Base-by-base conservation (phyloP, 495 filamentous ascomycete genomes). In the Penicillium paradoxum region DNA sequence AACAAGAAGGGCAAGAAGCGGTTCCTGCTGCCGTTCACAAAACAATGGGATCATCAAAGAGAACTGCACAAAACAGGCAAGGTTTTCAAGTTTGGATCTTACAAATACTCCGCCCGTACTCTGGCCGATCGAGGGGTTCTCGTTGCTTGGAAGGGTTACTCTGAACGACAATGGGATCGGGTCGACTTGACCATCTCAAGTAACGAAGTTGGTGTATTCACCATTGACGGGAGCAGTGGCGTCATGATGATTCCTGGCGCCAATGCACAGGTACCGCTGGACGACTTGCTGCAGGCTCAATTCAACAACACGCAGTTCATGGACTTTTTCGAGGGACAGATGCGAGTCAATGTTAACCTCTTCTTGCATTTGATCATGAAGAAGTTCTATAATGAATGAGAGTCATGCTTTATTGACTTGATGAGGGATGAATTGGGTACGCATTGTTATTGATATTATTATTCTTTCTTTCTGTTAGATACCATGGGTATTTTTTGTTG, bases 21-120 rank as follows among this genome's bases (percentile, higher is more conserved):
- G 44, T 95, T 96, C 79, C 81, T 97, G 47, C 81, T 99, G 69
- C 93, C 93, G 19, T 99, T 99, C 69, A 96, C 95, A 29, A 95
- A 96, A 59, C 93, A 99, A 66, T 99, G 95, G 82, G 92, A 95
- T 71, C 93, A 99, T 71, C 91, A 97, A 73, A 83, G 88, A 50
- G 93, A 99, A 69, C 86, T 99, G 11, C 87, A 95, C 63, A 85
- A 89, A 49, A 82, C 85, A 4, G 93, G 93, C 34, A 88, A 92
- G 43, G 87, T 95, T 39, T 95, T 95, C 65, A 96, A 95, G 64
- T 97, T 97, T 65, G 93, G 93, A 41, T 92, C 87, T 9, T 99
- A 87, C 82, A 97, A 97, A 71, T 97, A 97, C 72, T 89, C 84
- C 30, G 93, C 91, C 1, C 84, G 89, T 42, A 88, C 86, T 32